Percentiles rank a stretch among this genome's conserved stretches.
phyloP scores from a whole-genome alignment of 1,284 basidiomycete genomes.

The Ceratorhiza oryzae-sativae region DNA sequence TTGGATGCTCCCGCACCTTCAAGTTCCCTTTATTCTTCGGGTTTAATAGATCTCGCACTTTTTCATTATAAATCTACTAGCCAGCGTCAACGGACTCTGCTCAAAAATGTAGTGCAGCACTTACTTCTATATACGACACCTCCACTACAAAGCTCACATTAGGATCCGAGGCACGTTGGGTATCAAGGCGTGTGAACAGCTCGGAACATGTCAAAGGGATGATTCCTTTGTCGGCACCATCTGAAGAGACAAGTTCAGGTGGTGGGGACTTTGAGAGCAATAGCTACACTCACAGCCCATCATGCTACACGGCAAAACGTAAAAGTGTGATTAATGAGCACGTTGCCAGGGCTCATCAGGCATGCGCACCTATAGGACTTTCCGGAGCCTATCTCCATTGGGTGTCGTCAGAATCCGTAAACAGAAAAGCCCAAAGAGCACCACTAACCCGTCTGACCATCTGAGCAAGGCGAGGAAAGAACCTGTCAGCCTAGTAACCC shows the following conservation, averaged over 20 bases:
- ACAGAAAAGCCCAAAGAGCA: slow-evolving; percentile 25
- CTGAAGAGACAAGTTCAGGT: slow-evolving; percentile 54
- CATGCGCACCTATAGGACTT: slow-evolving; percentile 81
- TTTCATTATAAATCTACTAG: slow-evolving; percentile 93
- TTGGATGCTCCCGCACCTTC: slow-evolving; percentile 96
- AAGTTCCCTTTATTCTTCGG: slow-evolving; percentile 97
- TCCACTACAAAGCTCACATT: slow-evolving; percentile 88
- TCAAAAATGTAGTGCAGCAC: slow-evolving; percentile 41
- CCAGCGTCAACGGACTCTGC: slow-evolving; percentile 7
- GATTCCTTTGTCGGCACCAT: slow-evolving; percentile 96
- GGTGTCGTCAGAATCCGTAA: slow-evolving; percentile 37
- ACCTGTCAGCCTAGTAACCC: slow-evolving; percentile 29
- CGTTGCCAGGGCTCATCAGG: not conserved
- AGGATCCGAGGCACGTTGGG: slow-evolving; percentile 69
- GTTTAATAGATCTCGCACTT: slow-evolving; percentile 95
- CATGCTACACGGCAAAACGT: slow-evolving; percentile 70
- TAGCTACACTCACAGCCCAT: slow-evolving; percentile 87
- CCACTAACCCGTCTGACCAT: slow-evolving; percentile 83
- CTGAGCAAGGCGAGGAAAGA: slow-evolving; percentile 52
- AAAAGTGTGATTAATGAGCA: slow-evolving; percentile 25
- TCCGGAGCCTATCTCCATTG: slow-evolving; percentile 69
- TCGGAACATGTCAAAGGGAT: slow-evolving; percentile 95
- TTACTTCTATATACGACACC: slow-evolving; percentile 95
- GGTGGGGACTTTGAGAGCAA: slow-evolving; percentile 31
- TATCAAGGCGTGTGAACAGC: slow-evolving; percentile 83